These are phyloP conservation scores for Beta lomatogona DNA, from an alignment of 179 eudicot species.

Conservation along the genomic window DNA sequence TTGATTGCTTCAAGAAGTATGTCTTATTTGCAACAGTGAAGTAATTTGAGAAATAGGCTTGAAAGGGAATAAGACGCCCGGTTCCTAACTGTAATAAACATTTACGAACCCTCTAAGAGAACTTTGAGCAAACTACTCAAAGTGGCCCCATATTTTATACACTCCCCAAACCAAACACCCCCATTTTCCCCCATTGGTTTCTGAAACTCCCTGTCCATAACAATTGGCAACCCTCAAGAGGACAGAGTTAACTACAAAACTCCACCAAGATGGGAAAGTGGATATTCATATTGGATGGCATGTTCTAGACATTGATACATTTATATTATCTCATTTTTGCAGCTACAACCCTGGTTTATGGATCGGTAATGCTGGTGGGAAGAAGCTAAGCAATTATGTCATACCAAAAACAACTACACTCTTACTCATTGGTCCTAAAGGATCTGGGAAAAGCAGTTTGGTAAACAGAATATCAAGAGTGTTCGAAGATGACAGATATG, in stretches of 20 bases:
- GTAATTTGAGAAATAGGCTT: neutral
- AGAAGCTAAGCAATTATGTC: slow-evolving; percentile 42
- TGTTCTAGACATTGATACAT: neutral
- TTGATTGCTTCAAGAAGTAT: neutral
- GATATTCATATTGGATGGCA: neutral
- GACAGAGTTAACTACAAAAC: neutral
- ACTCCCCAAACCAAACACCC: too few species aligned
- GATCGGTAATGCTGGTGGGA: slow-evolving; percentile 50
- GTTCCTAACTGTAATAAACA: too few species aligned
- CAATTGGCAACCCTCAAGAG: too few species aligned
- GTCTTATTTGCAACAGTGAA: neutral
- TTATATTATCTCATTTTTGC: slow-evolving; percentile 21
- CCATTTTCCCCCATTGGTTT: too few species aligned
- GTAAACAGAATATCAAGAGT: slow-evolving; percentile 74
- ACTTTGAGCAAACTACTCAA: too few species aligned
- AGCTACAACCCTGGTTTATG: slow-evolving; percentile 82
- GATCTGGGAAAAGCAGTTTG: slow-evolving; percentile 89
- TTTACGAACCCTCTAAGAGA: too few species aligned
- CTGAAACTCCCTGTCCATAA: too few species aligned
- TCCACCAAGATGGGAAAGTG: neutral
- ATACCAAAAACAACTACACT: slow-evolving; percentile 63
- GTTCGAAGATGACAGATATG: slow-evolving; percentile 66
- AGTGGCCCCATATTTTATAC: too few species aligned
- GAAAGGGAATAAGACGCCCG: neutral
- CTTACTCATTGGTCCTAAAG: slow-evolving; percentile 72